phyloP scores from a whole-genome alignment of 2,329 filamentous ascomycete genomes.

The Botrytis medusae region DNA sequence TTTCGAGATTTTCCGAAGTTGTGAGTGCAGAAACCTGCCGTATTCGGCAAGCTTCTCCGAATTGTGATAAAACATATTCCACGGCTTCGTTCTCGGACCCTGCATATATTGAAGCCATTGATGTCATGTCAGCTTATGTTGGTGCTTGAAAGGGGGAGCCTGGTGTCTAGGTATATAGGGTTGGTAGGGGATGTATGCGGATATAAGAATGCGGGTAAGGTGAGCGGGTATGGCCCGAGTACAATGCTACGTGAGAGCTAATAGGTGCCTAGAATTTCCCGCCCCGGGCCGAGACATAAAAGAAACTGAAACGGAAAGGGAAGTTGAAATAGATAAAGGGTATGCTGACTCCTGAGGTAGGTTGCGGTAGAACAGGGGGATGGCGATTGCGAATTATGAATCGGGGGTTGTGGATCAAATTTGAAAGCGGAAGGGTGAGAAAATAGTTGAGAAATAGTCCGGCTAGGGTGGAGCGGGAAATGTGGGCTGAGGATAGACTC shows the following conservation, averaged over 20 bases:
- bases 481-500: neutral
- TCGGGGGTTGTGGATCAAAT: neutral
- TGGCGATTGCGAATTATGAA: neutral
- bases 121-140: conserved; percentile 8
- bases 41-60: neutral
- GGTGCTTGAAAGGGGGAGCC: neutral
- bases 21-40: neutral
- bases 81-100: neutral
- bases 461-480: neutral
- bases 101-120: neutral
- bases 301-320: neutral
- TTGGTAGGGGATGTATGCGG: neutral
- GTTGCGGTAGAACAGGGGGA: neutral
- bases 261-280: neutral
- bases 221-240: conserved; percentile 11
- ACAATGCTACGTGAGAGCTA: neutral
- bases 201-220: neutral
- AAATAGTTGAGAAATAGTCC: neutral
- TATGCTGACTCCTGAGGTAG: neutral
- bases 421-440: neutral
- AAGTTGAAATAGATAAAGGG: neutral
- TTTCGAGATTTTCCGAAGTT: neutral
- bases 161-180: neutral
- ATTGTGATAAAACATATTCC: neutral
- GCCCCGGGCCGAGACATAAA: neutral